These are phyloP conservation scores for Pestalotiopsis sp. DNA, from an alignment of 2,329 filamentous ascomycete genomes.

Conservation along the genomic window DNA sequence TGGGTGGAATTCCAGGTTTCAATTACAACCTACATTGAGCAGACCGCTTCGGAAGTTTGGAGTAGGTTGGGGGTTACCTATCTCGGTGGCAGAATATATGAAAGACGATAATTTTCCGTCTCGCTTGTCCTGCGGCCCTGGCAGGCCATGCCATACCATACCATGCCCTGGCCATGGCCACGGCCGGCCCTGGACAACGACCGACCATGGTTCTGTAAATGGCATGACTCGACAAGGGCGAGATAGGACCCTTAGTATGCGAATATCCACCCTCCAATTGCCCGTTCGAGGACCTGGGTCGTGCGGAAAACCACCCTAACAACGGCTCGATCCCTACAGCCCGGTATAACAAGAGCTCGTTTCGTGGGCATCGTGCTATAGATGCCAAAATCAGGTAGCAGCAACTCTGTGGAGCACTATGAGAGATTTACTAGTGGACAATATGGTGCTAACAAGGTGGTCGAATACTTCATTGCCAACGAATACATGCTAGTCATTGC, in stretches of 20 bases:
- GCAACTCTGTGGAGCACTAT: neutral
- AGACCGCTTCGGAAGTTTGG: neutral
- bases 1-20: no score
- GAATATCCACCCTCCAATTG: neutral
- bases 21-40: no score
- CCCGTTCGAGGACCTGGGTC: neutral
- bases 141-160: neutral
- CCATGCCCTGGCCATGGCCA: no score
- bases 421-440: neutral
- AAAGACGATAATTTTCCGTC: neutral
- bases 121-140: neutral
- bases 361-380: neutral
- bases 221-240: slow-evolving; percentile 4
- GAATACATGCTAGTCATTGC: neutral
- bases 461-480: neutral
- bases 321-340: neutral
- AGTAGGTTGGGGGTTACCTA: neutral
- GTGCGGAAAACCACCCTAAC: neutral
- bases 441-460: neutral
- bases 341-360: neutral
- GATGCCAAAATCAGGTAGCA: neutral
- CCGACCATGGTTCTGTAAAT: neutral
- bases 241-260: slow-evolving; percentile 1
- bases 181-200: no score
- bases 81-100: neutral